A percentile compares a stretch with the other conserved stretches of the same genome.
Evolutionary conservation across 164 flowering plant species (phyloP).

Genomic region (Chloranthus sessilifolius): DNA sequence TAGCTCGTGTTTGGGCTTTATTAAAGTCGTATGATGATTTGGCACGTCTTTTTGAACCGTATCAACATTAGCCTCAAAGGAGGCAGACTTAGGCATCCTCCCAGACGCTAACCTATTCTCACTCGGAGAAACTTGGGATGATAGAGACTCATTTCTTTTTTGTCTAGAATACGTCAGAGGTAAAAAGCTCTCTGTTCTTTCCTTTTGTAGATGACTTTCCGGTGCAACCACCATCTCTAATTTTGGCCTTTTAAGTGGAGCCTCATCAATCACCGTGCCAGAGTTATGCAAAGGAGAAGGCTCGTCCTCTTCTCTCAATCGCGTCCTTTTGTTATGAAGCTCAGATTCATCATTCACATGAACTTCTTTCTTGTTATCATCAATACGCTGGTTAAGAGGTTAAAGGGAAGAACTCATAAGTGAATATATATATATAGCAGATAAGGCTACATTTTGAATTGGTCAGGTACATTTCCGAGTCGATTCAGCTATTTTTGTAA

Average conservation of each 20-base stretch:
- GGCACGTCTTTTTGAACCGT: slow-evolving; percentile 17
- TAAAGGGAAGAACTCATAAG: slow-evolving; percentile 6
- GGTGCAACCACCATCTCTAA: slow-evolving; percentile 20
- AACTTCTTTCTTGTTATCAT: slow-evolving; percentile 23
- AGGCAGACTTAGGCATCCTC: slow-evolving; percentile 16
- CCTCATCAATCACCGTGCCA: slow-evolving; percentile 16
- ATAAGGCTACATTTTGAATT: too few relatives aligned
- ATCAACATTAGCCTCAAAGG: slow-evolving; percentile 26
- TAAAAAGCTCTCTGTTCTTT: too few relatives aligned
- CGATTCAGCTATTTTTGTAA: too few relatives aligned
- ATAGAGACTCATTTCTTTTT: too few relatives aligned
- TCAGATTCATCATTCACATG: slow-evolving; percentile 27
- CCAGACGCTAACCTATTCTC: slow-evolving; percentile 19
- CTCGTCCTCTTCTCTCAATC: slow-evolving; percentile 28
- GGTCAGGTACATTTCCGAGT: too few relatives aligned
- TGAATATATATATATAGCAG: not conserved
- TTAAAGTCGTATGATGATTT: slow-evolving; percentile 12
- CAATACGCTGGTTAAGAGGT: slow-evolving; percentile 16
- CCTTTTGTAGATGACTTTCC: slow-evolving; percentile 6
- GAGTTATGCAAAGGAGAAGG: slow-evolving; percentile 23
- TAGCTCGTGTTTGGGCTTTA: slow-evolving; percentile 57
- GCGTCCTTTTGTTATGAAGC: slow-evolving; percentile 54
- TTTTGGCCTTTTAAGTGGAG: slow-evolving; percentile 30
- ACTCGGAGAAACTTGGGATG: slow-evolving; percentile 15
- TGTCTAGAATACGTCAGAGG: too few relatives aligned